Conservation (phyloP, 139 green algal species). For the Gonium pectorale region DNA sequence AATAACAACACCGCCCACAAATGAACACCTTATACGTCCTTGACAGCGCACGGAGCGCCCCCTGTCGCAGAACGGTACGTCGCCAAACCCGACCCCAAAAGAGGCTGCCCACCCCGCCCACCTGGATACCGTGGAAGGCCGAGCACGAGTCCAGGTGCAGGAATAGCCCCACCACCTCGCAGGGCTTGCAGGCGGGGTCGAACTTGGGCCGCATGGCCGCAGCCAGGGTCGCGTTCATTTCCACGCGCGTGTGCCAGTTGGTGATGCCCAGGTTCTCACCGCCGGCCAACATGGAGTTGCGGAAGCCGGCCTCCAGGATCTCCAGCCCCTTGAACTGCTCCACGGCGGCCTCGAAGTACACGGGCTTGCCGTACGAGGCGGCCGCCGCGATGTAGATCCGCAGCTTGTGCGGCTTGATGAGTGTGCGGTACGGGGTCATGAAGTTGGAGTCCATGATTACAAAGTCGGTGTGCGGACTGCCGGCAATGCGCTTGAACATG, state of each 20-base stretch:
- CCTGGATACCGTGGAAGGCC: conserved; percentile 12
- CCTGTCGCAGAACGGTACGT: no score
- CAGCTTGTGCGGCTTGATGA: not conserved
- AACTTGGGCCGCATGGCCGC: not conserved
- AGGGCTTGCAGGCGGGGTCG: not conserved
- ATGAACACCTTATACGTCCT: no score
- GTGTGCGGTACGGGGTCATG: not conserved
- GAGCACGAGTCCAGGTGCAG: conserved; percentile 26
- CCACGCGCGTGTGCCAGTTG: conserved; percentile 8
- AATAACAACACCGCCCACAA: no score
- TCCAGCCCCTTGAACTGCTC: not conserved
- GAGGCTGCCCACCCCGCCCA: not conserved
- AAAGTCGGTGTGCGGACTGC: not conserved
- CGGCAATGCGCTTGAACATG: conserved; percentile 17
- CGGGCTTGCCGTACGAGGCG: conserved; percentile 11
- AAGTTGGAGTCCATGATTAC: conserved; percentile 23
- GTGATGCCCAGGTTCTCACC: conserved; percentile 22
- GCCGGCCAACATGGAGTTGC: not conserved
- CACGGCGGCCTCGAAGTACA: conserved; percentile 11
- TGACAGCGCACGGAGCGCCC: no score
- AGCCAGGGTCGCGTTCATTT: not conserved
- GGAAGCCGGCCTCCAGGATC: not conserved
- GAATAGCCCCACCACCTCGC: conserved; percentile 24
- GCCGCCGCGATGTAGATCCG: not conserved
- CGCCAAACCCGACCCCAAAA: no score